Evolutionary conservation across 2,329 filamentous ascomycete genomes (phyloP), one percentile per base, ranked within the genome.

Genomic region (Xylariales sp.): DNA sequence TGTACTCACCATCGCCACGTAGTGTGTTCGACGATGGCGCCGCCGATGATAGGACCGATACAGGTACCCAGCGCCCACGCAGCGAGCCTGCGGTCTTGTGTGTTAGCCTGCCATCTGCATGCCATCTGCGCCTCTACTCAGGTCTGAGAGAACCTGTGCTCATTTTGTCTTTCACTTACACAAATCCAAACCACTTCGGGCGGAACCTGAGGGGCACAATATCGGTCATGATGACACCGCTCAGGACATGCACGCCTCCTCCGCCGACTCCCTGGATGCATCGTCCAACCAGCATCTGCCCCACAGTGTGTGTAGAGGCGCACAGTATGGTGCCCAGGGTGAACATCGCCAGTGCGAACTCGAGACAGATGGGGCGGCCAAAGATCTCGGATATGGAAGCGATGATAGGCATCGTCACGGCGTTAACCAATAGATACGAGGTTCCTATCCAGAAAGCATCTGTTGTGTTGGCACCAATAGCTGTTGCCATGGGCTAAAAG

Each of bases 301-400:
- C 39, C 20, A 68, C 57, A 40, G 45, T 44, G 11, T 54, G 49
- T 1, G 65, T 56, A 5, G 57, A 38, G 14, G 56, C 56, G 41
- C 66, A 69, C 8, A 65, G 42, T 16, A 66, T 47, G 3, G 64
- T 71, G 11, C 68, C 70, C 17, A 55, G 25, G 1, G 59, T 60
- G 47, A 76, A 76, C 45, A 70, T 45, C 2, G 44, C 19, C 10
- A 64, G 45, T n/a, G 60, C 47, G 29, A 57, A 52, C 18, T 56
- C 55, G 14, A 65, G 44, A 21, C 56, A 54, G 28, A 54, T 48
- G 11, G 59, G 58, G 3, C 61, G 53, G 18, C 61, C 60, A 24
- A 62, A 53, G 45, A 67, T 44, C 37, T 57, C 49, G 56, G 55
- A 51, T 40, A 64, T 40, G 31, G 61, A 54, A 41, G 53, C 54